Percentiles rank a stretch among this genome's conserved stretches.
These are phyloP conservation scores for Suhomyces atakaporum DNA, from an alignment of 1,139 yeast species.

Conservation along the genomic window DNA sequence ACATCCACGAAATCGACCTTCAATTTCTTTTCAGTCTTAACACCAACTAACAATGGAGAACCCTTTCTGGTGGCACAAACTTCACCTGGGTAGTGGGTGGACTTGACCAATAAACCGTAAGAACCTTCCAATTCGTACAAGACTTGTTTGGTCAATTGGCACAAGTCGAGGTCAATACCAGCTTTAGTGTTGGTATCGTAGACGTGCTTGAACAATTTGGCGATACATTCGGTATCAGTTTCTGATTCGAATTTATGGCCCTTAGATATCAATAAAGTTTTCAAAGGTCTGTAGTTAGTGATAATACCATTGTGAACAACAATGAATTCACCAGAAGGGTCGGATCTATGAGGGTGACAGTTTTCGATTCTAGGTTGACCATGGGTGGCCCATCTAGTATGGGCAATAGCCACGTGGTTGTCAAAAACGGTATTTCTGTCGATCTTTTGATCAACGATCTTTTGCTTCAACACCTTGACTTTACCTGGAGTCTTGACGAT, in stretches of 20 bases:
- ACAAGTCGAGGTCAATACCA: slow-evolving; percentile 76
- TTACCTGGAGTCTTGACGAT: slow-evolving; percentile 89
- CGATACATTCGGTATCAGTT: slow-evolving; percentile 98
- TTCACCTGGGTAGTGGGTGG: slow-evolving; percentile 92
- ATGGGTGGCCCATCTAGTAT: slow-evolving; percentile 99
- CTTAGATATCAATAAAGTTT: slow-evolving; percentile 74
- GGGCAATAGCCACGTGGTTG: slow-evolving; percentile 95
- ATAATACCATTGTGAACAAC: slow-evolving; percentile 98
- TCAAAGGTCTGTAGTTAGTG: slow-evolving; percentile 90
- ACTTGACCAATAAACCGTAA: slow-evolving; percentile 91
- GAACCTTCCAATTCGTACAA: slow-evolving; percentile 95
- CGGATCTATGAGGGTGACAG: slow-evolving; percentile 97
- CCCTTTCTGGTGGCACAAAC: slow-evolving; percentile 98
- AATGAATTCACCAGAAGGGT: slow-evolving; percentile 75
- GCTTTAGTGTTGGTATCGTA: slow-evolving; percentile 74
- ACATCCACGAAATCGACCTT: slow-evolving; percentile 98
- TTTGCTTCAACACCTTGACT: slow-evolving; percentile 77
- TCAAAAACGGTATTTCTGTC: slow-evolving; percentile 67
- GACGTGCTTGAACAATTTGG: slow-evolving; percentile 88
- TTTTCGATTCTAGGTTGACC: slow-evolving; percentile 86
- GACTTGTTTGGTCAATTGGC: slow-evolving; percentile 90
- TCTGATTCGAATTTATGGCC: slow-evolving; percentile 88
- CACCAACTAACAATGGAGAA: slow-evolving; percentile 95
- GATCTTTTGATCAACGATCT: slow-evolving; percentile 53
- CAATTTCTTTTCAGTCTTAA: slow-evolving; percentile 89